Conservation (phyloP, 495 filamentous ascomycete genomes). For the Penicillium steckii region DNA sequence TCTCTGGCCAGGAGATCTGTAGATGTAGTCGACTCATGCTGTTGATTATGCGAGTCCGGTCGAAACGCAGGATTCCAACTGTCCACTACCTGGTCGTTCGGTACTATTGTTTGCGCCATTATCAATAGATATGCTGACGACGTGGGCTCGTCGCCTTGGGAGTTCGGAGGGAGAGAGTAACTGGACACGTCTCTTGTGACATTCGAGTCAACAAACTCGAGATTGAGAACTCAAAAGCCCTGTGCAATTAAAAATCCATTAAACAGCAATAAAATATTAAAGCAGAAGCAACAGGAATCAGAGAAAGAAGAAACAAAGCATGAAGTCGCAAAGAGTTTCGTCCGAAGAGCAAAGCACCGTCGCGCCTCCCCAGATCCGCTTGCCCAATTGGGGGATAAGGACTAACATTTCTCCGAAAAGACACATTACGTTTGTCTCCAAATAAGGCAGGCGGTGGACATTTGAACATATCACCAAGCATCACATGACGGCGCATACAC, state of each 20-base stretch:
- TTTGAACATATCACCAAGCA: background rate
- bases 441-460: background rate
- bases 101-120: conserved; percentile 23
- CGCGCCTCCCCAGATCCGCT: conserved; percentile 9
- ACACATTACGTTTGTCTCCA: conserved; percentile 4
- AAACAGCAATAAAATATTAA: conserved; percentile 4
- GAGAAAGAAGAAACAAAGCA: conserved; percentile 11
- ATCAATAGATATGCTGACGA: conserved; percentile 6
- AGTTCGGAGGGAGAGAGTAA: conserved; percentile 15
- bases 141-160: conserved; percentile 6
- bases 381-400: background rate
- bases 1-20: conserved; percentile 11
- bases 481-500: background rate
- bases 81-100: conserved; percentile 15
- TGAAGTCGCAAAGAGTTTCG: too few species aligned
- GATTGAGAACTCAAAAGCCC: conserved; percentile 5
- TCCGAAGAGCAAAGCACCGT: conserved; percentile 5
- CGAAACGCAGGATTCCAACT: conserved; percentile 45
- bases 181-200: conserved; percentile 35
- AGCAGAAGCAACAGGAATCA: conserved; percentile 10
- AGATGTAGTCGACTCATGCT: conserved; percentile 7
- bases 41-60: conserved; percentile 22
- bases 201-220: conserved; percentile 28
- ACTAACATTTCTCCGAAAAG: conserved; percentile 13
- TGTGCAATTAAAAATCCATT: conserved; percentile 21